A percentile compares a stretch with the other conserved stretches of the same genome.
phyloP scores from a whole-genome alignment of 2,329 filamentous ascomycete genomes.

The Fusarium clavum region DNA sequence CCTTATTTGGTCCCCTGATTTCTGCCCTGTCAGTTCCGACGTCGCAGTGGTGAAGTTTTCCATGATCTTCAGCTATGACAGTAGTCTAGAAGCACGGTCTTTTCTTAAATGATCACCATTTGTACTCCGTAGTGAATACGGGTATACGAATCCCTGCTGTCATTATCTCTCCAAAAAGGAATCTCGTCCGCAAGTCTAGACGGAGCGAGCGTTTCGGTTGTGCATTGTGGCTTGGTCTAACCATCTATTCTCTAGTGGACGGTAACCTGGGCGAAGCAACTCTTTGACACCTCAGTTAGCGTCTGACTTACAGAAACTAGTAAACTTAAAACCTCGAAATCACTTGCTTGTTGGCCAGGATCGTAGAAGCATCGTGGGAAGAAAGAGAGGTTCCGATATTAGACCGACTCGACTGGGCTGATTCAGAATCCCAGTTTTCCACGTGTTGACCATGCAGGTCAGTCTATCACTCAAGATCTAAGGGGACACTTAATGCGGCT shows the following conservation, averaged over 20 bases:
- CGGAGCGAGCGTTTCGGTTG: not conserved
- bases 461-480: not conserved
- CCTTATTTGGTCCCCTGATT: not conserved
- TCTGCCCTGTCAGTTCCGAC: not conserved
- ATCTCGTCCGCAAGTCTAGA: constrained; percentile 8
- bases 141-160: not conserved
- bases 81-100: not conserved
- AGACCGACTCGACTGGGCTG: constrained; percentile 1
- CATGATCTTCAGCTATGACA: not conserved
- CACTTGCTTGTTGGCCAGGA: not conserved
- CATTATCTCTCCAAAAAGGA: constrained; percentile 13
- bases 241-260: not conserved
- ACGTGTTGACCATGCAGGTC: not conserved
- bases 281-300: not conserved
- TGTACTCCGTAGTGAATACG: not conserved
- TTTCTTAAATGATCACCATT: not conserved
- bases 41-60: not conserved
- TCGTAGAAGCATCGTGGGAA: not conserved
- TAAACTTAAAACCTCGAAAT: not conserved
- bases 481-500: not conserved
- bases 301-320: constrained; percentile 4
- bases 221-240: constrained; percentile 3
- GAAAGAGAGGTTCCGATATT: not conserved
- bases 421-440: not conserved
- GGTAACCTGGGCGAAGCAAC: not conserved